These are phyloP conservation scores for Hemileccinum rubropunctum DNA, from an alignment of 768 basidiomycete genomes.

Conservation along the genomic window DNA sequence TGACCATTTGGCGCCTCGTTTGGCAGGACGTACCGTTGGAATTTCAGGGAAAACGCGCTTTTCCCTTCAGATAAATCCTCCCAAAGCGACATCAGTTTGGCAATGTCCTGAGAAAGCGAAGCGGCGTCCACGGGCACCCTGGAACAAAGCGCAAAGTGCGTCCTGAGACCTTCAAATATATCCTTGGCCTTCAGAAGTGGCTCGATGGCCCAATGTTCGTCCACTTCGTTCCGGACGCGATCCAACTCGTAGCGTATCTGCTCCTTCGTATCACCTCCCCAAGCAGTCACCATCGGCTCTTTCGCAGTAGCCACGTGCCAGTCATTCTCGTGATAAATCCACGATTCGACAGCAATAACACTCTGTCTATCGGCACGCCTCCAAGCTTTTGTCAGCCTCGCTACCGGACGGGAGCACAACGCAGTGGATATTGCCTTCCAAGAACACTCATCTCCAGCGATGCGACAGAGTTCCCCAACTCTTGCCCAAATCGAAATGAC, in stretches of 20 bases:
- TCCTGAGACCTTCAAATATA: constrained; percentile 53
- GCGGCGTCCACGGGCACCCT: constrained; percentile 36
- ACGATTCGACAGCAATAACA: constrained; percentile 58
- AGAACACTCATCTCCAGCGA: constrained; percentile 74
- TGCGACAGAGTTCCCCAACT: constrained; percentile 69
- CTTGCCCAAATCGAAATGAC: constrained; percentile 71
- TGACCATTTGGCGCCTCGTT: neutral
- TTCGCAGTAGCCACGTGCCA: constrained; percentile 26
- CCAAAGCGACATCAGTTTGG: constrained; percentile 58
- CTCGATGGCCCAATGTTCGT: constrained; percentile 42
- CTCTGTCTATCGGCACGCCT: constrained; percentile 64
- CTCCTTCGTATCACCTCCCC: constrained; percentile 61
- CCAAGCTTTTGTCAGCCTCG: constrained; percentile 79
- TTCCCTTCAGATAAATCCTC: constrained; percentile 39
- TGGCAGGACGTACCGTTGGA: constrained; percentile 51
- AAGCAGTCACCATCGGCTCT: constrained; percentile 56
- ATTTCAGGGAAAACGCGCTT: constrained; percentile 50
- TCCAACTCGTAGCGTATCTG: constrained; percentile 47
- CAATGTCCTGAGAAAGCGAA: constrained; percentile 45
- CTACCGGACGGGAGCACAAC: constrained; percentile 70
- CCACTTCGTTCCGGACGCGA: constrained; percentile 43
- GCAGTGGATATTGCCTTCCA: constrained; percentile 75
- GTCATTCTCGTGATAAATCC: constrained; percentile 51
- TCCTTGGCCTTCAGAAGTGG: constrained; percentile 40
- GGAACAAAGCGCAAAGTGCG: constrained; percentile 50